Base-by-base conservation (phyloP, 768 basidiomycete genomes). In the Hygrophorus pudorinus region DNA sequence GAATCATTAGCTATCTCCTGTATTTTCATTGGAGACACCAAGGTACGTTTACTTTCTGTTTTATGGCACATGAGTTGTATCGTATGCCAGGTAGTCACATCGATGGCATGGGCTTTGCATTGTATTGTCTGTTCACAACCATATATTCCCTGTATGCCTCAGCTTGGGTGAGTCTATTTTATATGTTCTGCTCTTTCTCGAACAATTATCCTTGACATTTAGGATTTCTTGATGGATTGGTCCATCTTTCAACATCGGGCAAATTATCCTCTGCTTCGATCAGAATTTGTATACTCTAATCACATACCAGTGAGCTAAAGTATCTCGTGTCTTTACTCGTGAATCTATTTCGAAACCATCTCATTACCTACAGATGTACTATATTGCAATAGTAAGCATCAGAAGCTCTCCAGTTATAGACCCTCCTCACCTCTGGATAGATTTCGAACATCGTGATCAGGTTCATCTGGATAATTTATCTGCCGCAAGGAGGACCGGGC, bases 191-290 rank as follows among this genome's bases (percentile, higher is more conserved):
- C n/a, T n/a, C n/a, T n/a, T n/a, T 6, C 6, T 16, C 13, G 21
- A n/a, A n/a, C n/a, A n/a, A n/a, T n/a, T n/a, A n/a, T n/a, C 39
- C 31, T 32, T 30, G 10, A 20, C 31, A 44, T 13, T 16, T 50
- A 87, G 90, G 91, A 96, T 54, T 59, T 91, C 24, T 56, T 82
- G 10, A 85, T 93, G 77, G 94, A 98, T 59, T 97, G 94, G 94
- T 87, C 85, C 2, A 57, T 98, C 35, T 65, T 90, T 31, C 70
- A 75, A 44, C 67, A 71, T 3, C 78, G 67, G 44, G 65, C 70
- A 7, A 65, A 53, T 48, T 68, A 84, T 50, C 73, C 65, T n/a
- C 64, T 87, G 31, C 71, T 98, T 2, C 78, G 96, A 13, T 60
- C 66, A 4, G 85, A 93, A 27, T 62, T 94, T 20, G 64, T 87